Percentiles rank a stretch among this genome's conserved stretches.
phyloP scores from a whole-genome alignment of 1,139 yeast genomes.

The Blastobotrys malaysiensis region DNA sequence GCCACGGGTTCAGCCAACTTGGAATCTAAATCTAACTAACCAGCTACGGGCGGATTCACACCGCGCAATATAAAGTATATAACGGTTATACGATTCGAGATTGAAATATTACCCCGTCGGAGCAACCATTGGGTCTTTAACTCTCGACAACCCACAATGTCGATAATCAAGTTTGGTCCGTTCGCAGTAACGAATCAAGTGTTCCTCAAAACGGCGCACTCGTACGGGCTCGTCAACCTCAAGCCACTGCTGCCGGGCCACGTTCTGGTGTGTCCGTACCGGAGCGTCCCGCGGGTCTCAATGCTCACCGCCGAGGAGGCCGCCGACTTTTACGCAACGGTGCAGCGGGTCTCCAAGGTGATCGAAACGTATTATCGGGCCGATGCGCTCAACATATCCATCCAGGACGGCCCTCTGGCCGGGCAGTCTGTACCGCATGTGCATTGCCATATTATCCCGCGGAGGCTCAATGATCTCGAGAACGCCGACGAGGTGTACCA shows the following conservation, averaged over 20 bases:
- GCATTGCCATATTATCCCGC: constrained; percentile 88
- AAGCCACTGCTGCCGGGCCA: constrained; percentile 93
- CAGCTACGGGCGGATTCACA: too few species aligned
- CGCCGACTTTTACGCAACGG: constrained; percentile 66
- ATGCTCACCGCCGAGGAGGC: constrained; percentile 71
- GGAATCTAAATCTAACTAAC: too few species aligned
- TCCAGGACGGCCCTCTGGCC: constrained; percentile 93
- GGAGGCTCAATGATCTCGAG: constrained; percentile 53
- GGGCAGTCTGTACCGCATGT: constrained; percentile 94
- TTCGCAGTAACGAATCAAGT: constrained; percentile 64
- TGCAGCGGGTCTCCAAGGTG: constrained; percentile 66
- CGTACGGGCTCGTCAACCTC: constrained; percentile 81
- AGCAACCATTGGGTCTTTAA: background rate
- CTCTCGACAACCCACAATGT: background rate
- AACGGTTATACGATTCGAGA: too few species aligned
- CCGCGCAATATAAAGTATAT: too few species aligned
- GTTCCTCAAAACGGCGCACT: constrained; percentile 29
- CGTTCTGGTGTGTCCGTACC: constrained; percentile 72
- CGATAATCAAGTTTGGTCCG: constrained; percentile 26
- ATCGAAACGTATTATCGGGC: constrained; percentile 64
- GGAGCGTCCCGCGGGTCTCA: constrained; percentile 57
- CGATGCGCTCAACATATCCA: constrained; percentile 78
- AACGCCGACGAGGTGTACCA: constrained; percentile 66
- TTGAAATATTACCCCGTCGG: background rate
- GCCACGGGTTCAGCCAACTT: too few species aligned